Evolutionary conservation across 1,139 yeast genomes (phyloP).

Genomic region (Petasospora rhodanensis): DNA sequence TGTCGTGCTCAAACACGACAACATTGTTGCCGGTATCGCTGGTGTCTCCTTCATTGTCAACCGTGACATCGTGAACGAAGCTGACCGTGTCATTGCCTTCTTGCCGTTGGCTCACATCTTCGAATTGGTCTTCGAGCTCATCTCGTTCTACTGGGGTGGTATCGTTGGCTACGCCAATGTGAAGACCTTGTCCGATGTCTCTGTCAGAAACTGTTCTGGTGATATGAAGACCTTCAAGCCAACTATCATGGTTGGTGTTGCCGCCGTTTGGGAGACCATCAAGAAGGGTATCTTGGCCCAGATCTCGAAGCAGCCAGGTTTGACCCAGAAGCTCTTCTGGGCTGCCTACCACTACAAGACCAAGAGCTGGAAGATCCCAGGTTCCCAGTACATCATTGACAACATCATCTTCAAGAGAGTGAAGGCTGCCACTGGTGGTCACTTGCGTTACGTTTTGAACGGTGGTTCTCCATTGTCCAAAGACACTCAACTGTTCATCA

Average conservation of each 20-base stretch:
- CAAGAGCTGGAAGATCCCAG: conserved; percentile 65
- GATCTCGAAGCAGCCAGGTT: conserved; percentile 59
- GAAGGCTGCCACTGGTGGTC: conserved; percentile 94
- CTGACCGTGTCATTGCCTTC: conserved; percentile 79
- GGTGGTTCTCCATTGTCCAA: conserved; percentile 92
- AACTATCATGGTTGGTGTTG: conserved; percentile 95
- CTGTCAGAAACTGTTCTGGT: conserved; percentile 80
- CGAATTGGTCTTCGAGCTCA: conserved; percentile 82
- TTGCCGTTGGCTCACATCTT: conserved; percentile 96
- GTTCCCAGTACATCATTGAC: conserved; percentile 57
- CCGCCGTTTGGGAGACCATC: conserved; percentile 97
- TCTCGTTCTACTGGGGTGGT: conserved; percentile 85
- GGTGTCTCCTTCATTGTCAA: conserved; percentile 72
- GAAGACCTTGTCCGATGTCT: conserved; percentile 80
- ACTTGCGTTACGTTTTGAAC: conserved; percentile 64
- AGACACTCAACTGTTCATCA: conserved; percentile 74
- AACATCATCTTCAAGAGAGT: conserved; percentile 79
- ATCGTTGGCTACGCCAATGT: conserved; percentile 87
- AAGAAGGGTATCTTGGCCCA: conserved; percentile 87
- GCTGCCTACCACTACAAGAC: conserved; percentile 72
- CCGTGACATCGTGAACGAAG: conserved; percentile 43
- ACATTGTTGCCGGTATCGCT: conserved; percentile 81
- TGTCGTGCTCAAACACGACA: conserved; percentile 77
- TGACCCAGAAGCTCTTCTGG: conserved; percentile 86
- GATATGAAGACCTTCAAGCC: conserved; percentile 88